Conservation (phyloP, 129 eudicot species). For the Artemisia annua region DNA sequence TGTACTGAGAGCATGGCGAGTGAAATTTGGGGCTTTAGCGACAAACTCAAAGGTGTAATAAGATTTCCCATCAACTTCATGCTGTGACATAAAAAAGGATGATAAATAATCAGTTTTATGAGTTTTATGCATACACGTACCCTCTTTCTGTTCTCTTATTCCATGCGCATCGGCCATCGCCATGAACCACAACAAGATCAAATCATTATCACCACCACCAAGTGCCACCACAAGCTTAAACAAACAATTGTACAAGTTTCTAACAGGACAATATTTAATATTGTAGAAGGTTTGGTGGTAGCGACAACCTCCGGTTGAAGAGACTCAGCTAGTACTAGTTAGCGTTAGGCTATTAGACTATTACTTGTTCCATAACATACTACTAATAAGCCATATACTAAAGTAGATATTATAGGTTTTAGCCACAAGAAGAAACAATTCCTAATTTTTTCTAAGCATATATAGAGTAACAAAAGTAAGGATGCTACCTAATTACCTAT, state of each 20-base stretch:
- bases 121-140: background rate
- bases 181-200: background rate
- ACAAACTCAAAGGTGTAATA: slow-evolving; percentile 91
- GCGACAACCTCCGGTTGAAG: too few relatives aligned
- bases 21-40: slow-evolving; percentile 93
- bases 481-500: background rate
- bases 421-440: too few relatives aligned
- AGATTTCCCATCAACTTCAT: slow-evolving; percentile 75
- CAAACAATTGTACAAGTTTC: too few relatives aligned
- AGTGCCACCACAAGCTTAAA: slow-evolving; percentile 4
- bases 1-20: slow-evolving; percentile 89
- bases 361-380: background rate
- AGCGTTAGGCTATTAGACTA: too few relatives aligned
- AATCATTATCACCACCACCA: background rate
- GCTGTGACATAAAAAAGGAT: slow-evolving; percentile 42
- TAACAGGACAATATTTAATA: background rate
- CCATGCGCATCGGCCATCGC: too few relatives aligned
- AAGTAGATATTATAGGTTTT: too few relatives aligned
- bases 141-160: too few relatives aligned
- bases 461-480: background rate
- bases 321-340: too few relatives aligned
- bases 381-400: background rate
- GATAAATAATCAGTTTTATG: slow-evolving; percentile 12
- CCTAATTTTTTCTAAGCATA: background rate
- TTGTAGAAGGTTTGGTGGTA: background rate